Base-by-base conservation (phyloP, 2,329 filamentous ascomycete species). In the Neobulgaria alba region DNA sequence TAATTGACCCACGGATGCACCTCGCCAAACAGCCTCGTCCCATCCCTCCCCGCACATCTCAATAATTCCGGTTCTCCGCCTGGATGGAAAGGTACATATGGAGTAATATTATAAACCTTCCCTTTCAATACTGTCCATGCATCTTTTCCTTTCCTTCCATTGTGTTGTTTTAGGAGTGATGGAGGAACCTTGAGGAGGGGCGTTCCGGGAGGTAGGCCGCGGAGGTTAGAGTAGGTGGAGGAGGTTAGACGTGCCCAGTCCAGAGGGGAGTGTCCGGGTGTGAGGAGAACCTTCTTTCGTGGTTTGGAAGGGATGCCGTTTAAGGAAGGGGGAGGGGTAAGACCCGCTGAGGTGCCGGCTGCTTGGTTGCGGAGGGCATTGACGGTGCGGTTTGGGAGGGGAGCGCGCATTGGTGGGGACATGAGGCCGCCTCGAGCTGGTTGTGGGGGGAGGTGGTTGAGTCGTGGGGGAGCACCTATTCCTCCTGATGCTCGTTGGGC, bases 61-160 rank as follows among this genome's bases (percentile, higher is more conserved):
- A 83, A 63, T 47, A 92, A 61, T 64, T 93, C 85, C 3, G 78
- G 77, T 53, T 82, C 76, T 7, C 85, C 92, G 16, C 92, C 92
- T 0, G 92, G 92, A 61, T 98, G 92, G 59, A 88, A 98, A 1
- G 84, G 79, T 26, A 88, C 60, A 59, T 96, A 98, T 0, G 90
- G 87, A 0, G 82, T 82, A 43, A 98, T 81, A 57, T 96, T 96
- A 65, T 96, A 98, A 19, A 96, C 90, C 56, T 85, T 84, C 1
- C 90, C 89, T 45, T 86, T 82, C 46, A 94, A 81, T 1, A 79
- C 85, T 45, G 84, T 93, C 92, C 92, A 98, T 0, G 89, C 87
- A 55, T 94, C 85, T 47, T 75, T 80, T 7, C 87, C 87, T 58
- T 83, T 85, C 20, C 90, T 77, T 0, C 90, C 90, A 29, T 85